phyloP scores from a whole-genome alignment of 73 alveolate genomes.

The Tetrahymena elliotti region DNA sequence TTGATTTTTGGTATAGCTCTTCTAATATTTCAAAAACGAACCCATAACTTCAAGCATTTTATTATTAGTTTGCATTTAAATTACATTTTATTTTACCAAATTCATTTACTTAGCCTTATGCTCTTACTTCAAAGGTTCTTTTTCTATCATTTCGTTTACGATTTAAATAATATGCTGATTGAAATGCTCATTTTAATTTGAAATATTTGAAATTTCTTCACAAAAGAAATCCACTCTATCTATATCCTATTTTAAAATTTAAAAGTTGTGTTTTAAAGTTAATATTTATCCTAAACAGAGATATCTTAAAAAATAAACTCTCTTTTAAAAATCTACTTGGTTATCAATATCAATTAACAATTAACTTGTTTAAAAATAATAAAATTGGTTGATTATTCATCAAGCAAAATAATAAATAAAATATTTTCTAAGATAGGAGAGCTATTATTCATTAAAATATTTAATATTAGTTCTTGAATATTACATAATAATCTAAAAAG shows the following conservation, averaged over 20 bases:
- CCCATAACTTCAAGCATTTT: not conserved
- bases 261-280: not conserved
- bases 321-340: too few relatives aligned
- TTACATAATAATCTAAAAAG: too few relatives aligned
- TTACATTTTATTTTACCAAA: not conserved
- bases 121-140: not conserved
- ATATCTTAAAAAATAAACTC: too few relatives aligned
- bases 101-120: not conserved
- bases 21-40: not conserved
- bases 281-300: too few relatives aligned
- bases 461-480: too few relatives aligned
- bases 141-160: not conserved
- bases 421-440: too few relatives aligned
- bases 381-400: too few relatives aligned
- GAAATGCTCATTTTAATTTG: not conserved
- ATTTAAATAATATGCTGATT: not conserved
- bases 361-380: too few relatives aligned
- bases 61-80: not conserved
- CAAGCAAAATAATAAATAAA: too few relatives aligned
- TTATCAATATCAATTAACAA: too few relatives aligned
- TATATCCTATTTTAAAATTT: not conserved
- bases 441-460: too few relatives aligned
- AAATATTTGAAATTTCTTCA: not conserved
- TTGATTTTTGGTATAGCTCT: not conserved
- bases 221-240: not conserved